Conservation (phyloP, 1,284 basidiomycete species). For the Ganoderma multipileum region DNA sequence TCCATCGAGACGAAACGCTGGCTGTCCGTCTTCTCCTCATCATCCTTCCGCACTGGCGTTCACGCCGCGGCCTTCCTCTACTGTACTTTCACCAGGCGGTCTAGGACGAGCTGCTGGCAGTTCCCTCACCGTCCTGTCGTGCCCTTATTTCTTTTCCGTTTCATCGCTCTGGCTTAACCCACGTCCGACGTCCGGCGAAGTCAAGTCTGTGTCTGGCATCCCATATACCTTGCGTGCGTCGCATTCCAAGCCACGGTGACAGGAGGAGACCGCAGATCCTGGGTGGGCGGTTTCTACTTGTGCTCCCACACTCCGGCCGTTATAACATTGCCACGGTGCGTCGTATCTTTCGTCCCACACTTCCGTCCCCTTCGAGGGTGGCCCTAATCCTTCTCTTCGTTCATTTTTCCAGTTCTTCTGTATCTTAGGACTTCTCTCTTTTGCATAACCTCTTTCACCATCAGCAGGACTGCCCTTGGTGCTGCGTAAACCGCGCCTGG, state of each 20-base stretch:
- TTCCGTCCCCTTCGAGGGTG: conserved; percentile 10
- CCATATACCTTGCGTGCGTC: conserved; percentile 1
- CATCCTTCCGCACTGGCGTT: neutral
- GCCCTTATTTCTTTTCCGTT: conserved; percentile 20
- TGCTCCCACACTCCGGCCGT: conserved; percentile 21
- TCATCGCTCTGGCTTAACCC: conserved; percentile 14
- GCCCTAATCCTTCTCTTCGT: conserved; percentile 13
- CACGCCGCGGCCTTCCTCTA: conserved; percentile 9
- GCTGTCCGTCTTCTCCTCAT: conserved; percentile 1
- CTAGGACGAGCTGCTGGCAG: conserved; percentile 34
- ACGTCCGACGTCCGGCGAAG: neutral
- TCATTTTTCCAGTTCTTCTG: conserved; percentile 21
- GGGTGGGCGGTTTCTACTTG: conserved; percentile 23
- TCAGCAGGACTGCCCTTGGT: conserved; percentile 28
- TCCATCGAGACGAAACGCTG: conserved; percentile 26
- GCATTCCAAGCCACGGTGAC: conserved; percentile 8
- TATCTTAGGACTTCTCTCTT: conserved; percentile 26
- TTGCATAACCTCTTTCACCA: conserved; percentile 31
- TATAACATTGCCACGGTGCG: conserved; percentile 22
- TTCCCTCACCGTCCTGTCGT: conserved; percentile 31
- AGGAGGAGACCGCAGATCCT: conserved; percentile 13
- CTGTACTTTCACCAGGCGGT: conserved; percentile 16
- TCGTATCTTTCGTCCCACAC: neutral
- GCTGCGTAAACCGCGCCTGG: conserved; percentile 16
- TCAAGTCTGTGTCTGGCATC: neutral